phyloP scores from a whole-genome alignment of 2,329 filamentous ascomycete species.

The Dendrostoma leiphaemia region DNA sequence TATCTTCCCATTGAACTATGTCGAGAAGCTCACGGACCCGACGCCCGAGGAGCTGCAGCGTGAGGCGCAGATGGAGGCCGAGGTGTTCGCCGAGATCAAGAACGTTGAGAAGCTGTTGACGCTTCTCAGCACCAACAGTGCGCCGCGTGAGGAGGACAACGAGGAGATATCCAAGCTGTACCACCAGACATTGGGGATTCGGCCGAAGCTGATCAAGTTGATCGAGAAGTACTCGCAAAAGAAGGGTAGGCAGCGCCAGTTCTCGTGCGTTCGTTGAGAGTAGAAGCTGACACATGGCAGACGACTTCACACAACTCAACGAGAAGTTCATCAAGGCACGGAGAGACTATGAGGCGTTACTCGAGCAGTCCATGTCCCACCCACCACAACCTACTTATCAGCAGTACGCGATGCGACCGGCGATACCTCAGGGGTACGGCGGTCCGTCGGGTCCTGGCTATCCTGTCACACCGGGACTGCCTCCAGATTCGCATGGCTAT shows the following conservation, averaged over 20 bases:
- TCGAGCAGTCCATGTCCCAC: conserved; percentile 95
- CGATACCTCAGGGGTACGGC: conserved; percentile 43
- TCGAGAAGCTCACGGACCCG: conserved; percentile 94
- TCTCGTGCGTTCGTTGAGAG: background rate
- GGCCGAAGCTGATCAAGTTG: conserved; percentile 94
- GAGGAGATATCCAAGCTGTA: conserved; percentile 96
- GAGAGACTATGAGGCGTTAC: conserved; percentile 90
- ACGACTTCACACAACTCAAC: conserved; percentile 97
- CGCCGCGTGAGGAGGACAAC: conserved; percentile 83
- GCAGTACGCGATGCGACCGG: conserved; percentile 59
- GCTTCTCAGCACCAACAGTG: conserved; percentile 80
- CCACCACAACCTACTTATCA: conserved; percentile 79
- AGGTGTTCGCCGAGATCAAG: conserved; percentile 65
- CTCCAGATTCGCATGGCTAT: conserved; percentile 10
- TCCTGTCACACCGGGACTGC: conserved; percentile 8
- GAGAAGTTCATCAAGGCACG: conserved; percentile 99
- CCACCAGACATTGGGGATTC: conserved; percentile 89
- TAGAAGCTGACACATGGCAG: conserved; percentile 41
- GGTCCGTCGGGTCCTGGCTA: conserved; percentile 26
- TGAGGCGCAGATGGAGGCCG: conserved; percentile 90
- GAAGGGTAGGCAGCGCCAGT: conserved; percentile 88
- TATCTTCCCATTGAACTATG: conserved; percentile 98
- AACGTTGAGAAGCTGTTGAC: conserved; percentile 74
- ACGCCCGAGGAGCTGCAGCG: conserved; percentile 91
- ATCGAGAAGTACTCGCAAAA: conserved; percentile 99